phyloP scores from a whole-genome alignment of 148 eudicot genomes.

The Diospyros kaki region DNA sequence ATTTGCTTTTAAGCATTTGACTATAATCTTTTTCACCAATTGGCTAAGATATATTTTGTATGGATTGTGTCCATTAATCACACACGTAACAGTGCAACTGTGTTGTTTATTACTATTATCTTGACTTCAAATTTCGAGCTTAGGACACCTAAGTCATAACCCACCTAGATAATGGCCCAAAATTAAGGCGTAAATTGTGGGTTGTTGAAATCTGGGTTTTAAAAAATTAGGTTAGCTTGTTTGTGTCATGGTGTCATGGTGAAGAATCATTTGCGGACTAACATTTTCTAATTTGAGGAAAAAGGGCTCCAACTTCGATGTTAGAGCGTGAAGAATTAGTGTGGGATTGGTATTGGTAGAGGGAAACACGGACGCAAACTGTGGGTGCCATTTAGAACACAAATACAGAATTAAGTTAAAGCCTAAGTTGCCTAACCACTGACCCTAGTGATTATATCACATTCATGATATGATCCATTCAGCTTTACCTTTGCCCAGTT shows the following conservation, averaged over 20 bases:
- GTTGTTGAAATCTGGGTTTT: conserved; percentile 17
- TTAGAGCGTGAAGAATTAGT: neutral
- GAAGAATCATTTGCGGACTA: conserved; percentile 9
- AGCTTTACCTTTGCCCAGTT: no score
- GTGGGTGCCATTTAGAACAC: neutral
- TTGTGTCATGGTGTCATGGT: neutral
- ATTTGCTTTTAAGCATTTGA: conserved; percentile 17
- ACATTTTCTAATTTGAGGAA: neutral
- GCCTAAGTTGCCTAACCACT: neutral
- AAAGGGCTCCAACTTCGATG: conserved; percentile 2
- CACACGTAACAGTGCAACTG: no score
- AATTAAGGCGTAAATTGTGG: conserved; percentile 35
- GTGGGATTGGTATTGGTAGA: conserved; percentile 17
- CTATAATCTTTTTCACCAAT: conserved; percentile 11
- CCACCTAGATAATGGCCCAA: conserved; percentile 23
- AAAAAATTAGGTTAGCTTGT: neutral
- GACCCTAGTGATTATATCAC: no score
- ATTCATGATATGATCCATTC: no score
- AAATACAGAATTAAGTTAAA: conserved; percentile 13
- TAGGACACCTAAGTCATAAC: conserved; percentile 16
- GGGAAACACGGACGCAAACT: conserved; percentile 35
- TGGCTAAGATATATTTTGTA: neutral
- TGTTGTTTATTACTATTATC: neutral
- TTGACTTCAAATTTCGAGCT: conserved; percentile 14
- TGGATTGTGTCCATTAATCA: no score